phyloP scores from a whole-genome alignment of 441 rosid genomes.

The Lepidium campestre region DNA sequence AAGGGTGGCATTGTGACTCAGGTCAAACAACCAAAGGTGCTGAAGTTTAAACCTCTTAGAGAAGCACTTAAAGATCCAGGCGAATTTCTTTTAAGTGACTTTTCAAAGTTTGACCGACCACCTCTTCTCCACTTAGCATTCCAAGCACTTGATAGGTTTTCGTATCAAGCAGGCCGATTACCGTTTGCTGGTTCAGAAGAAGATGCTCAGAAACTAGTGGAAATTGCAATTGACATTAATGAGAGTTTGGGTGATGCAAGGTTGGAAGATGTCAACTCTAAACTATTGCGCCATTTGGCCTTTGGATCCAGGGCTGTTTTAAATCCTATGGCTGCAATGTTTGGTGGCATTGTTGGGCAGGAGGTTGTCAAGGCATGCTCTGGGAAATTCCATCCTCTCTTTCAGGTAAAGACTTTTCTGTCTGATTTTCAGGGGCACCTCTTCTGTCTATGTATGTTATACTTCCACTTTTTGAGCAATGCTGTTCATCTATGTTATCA shows the following conservation, averaged over 20 bases:
- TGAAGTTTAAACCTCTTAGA: conserved; percentile 72
- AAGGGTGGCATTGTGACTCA: conserved; percentile 97
- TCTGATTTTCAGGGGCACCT: background rate
- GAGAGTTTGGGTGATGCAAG: conserved; percentile 54
- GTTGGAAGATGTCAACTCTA: conserved; percentile 59
- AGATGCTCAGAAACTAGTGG: conserved; percentile 68
- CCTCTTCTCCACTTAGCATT: conserved; percentile 87
- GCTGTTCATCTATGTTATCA: background rate
- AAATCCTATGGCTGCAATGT: conserved; percentile 99
- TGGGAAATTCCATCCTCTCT: conserved; percentile 92
- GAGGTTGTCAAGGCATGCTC: conserved; percentile 99
- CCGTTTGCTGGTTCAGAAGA: conserved; percentile 89
- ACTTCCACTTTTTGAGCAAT: background rate
- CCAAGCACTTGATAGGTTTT: conserved; percentile 83
- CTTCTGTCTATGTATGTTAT: background rate
- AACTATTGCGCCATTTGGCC: conserved; percentile 66
- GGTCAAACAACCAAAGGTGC: conserved; percentile 76
- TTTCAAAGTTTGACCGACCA: conserved; percentile 88
- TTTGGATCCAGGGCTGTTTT: conserved; percentile 91
- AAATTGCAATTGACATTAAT: conserved; percentile 48
- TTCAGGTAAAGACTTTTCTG: conserved; percentile 49
- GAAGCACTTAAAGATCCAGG: conserved; percentile 91
- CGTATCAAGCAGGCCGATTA: conserved; percentile 48
- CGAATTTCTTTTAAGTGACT: conserved; percentile 87
- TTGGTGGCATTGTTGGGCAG: conserved; percentile 97